phyloP scores from a whole-genome alignment of 805 yeast genomes.

The Debaryomyces hansenii region DNA sequence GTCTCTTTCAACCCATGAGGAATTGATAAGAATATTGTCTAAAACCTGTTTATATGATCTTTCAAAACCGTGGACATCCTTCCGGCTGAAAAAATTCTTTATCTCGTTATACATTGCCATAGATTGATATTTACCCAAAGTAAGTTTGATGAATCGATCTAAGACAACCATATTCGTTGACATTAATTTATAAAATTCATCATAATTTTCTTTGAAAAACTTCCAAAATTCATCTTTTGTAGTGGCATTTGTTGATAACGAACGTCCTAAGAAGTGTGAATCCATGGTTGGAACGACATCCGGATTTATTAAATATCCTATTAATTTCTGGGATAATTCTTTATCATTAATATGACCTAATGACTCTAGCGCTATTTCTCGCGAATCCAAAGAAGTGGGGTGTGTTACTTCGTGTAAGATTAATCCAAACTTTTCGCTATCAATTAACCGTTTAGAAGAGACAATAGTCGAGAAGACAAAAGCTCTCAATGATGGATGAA shows the following conservation, averaged over 20 bases:
- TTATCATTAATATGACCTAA: constrained; percentile 47
- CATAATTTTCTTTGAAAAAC: constrained; percentile 50
- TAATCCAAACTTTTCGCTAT: constrained; percentile 22
- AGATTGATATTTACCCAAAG: constrained; percentile 42
- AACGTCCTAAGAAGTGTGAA: constrained; percentile 48
- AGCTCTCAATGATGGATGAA: constrained; percentile 46
- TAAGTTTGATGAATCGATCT: constrained; percentile 45
- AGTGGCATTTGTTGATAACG: constrained; percentile 47
- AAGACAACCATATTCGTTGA: constrained; percentile 51
- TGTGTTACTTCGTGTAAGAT: constrained; percentile 47
- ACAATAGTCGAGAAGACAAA: constrained; percentile 47
- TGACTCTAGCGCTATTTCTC: constrained; percentile 58
- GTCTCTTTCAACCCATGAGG: constrained; percentile 53
- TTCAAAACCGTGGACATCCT: constrained; percentile 49
- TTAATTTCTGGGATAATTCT: constrained; percentile 35
- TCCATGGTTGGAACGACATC: constrained; percentile 58
- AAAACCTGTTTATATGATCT: constrained; percentile 55
- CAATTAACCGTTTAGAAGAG: constrained; percentile 28
- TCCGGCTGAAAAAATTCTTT: constrained; percentile 26
- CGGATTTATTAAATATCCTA: constrained; percentile 41
- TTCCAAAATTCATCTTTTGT: constrained; percentile 49
- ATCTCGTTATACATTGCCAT: constrained; percentile 31
- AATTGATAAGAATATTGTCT: constrained; percentile 52
- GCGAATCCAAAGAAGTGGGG: constrained; percentile 57
- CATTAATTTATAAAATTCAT: constrained; percentile 41